Evolutionary conservation across 805 yeast genomes (phyloP), one percentile per base, ranked within the genome.

Genomic region (Clavispora phyllophila): DNA sequence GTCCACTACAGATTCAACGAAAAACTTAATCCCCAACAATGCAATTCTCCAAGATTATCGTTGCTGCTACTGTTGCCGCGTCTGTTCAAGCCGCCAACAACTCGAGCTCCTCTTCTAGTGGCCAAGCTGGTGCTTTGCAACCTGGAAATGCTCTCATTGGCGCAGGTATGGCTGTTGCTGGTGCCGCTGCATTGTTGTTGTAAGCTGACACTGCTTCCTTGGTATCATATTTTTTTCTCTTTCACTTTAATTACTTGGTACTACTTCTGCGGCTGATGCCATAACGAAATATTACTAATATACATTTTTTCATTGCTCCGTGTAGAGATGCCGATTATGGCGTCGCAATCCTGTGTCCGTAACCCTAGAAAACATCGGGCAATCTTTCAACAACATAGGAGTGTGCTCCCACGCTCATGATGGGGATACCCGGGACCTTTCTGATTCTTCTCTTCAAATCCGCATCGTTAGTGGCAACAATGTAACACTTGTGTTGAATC

Each of bases 381-480:
- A 93, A 75, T 62, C 96, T 79, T 65, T 93, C 99, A 51, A 93
- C 83, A 28, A 87, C 96, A 61, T 91, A 93, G 1, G 89, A 72
- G 62, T 88, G 96, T 2, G 85, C 85, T 27, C 98, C 99, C 6
- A 93, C 99, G 66, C 96, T 87, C 95, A 93, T 81, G 27, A 93
- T 72, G 10, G 99, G 99, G 48, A 93, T 86, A 56, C 99, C 99
- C 1, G 99, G 99, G 22, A 93, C 88, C 64, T 93, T 93, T 68
- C 99, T 79, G 25, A 93, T 78, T 63, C 99, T 78, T 58, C 96
- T 81, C 61, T 93, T 93, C 60, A 93, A 71, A 55, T 91, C 98
- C 12, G 96, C 97, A 81, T 93, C 99, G 61, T 91, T 93, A 1
- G 98, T 91, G 38, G 99, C 99, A 28, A 93, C 97, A 43, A 93